Evolutionary conservation across 177 flowering plant genomes (phyloP).

Genomic region (Vitis hybrid): DNA sequence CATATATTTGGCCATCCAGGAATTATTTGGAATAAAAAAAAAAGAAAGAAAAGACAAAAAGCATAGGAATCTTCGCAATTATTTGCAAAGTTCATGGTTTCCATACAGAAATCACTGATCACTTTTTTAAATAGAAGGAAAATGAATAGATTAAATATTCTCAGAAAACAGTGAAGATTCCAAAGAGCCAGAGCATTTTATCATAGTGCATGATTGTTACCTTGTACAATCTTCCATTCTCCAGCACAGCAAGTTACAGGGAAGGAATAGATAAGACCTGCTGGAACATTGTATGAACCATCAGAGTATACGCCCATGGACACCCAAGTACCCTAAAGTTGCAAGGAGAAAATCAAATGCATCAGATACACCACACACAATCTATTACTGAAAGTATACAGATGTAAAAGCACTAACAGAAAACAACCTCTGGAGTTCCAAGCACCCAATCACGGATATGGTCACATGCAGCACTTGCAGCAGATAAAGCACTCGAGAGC

Average conservation of each 20-base stretch:
- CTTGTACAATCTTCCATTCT: conserved; percentile 66
- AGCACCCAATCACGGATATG: conserved; percentile 78
- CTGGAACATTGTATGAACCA: conserved; percentile 62
- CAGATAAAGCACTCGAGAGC: conserved; percentile 73
- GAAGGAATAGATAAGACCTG: conserved; percentile 70
- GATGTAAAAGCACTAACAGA: background rate
- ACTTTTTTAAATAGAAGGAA: too few relatives aligned
- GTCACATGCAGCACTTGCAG: conserved; percentile 75
- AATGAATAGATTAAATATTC: too few relatives aligned
- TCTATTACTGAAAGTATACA: background rate
- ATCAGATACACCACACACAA: background rate
- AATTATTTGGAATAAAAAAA: too few relatives aligned
- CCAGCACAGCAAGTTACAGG: conserved; percentile 64
- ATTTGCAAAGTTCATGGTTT: too few relatives aligned
- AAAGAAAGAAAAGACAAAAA: too few relatives aligned
- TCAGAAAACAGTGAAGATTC: too few relatives aligned
- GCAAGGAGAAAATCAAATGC: background rate
- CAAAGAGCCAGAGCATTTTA: too few relatives aligned
- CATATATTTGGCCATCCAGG: too few relatives aligned
- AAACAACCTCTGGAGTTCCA: conserved; percentile 62
- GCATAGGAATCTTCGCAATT: too few relatives aligned
- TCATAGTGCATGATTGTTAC: conserved; percentile 20
- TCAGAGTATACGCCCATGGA: conserved; percentile 81
- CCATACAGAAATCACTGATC: too few relatives aligned
- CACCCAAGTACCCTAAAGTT: conserved; percentile 59